phyloP scores from a whole-genome alignment of 1,284 basidiomycete species.

The Cerioporus squamosus region DNA sequence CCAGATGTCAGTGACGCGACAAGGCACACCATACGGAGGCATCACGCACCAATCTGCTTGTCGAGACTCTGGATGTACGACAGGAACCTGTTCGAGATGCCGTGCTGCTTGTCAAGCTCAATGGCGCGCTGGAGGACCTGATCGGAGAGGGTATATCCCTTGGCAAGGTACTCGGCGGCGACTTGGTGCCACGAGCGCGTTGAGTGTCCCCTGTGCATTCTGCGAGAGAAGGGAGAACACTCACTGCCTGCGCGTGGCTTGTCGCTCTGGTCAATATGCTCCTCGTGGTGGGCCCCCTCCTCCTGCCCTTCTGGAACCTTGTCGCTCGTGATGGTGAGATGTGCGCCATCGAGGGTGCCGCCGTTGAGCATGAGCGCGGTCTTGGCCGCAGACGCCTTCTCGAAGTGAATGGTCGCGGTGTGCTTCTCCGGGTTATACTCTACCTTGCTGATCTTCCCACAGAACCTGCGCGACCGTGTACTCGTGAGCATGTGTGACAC shows the following conservation, averaged over 20 bases:
- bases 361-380: constrained; percentile 84
- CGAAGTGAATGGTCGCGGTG: constrained; percentile 68
- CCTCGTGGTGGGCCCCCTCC: constrained; percentile 34
- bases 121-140: constrained; percentile 82
- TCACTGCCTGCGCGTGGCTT: constrained; percentile 82
- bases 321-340: constrained; percentile 70
- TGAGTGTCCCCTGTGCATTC: not conserved
- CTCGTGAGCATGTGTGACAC: not conserved
- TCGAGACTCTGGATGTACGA: constrained; percentile 77
- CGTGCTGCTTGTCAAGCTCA: constrained; percentile 84
- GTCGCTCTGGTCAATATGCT: constrained; percentile 72
- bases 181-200: constrained; percentile 48
- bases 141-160: constrained; percentile 85
- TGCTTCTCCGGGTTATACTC: constrained; percentile 46
- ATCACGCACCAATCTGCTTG: constrained; percentile 58
- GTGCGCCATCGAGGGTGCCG: constrained; percentile 66
- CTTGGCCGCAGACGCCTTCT: constrained; percentile 77
- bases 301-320: constrained; percentile 55
- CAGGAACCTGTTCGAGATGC: constrained; percentile 87
- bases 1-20: not conserved
- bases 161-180: constrained; percentile 89
- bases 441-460: constrained; percentile 76
- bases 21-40: not conserved
- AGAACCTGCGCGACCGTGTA: constrained; percentile 56
- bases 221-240: not conserved